Evolutionary conservation across 192 early-diverging fungal species (phyloP), one percentile per base, ranked within the genome.

Genomic region (Coemansia sp.): DNA sequence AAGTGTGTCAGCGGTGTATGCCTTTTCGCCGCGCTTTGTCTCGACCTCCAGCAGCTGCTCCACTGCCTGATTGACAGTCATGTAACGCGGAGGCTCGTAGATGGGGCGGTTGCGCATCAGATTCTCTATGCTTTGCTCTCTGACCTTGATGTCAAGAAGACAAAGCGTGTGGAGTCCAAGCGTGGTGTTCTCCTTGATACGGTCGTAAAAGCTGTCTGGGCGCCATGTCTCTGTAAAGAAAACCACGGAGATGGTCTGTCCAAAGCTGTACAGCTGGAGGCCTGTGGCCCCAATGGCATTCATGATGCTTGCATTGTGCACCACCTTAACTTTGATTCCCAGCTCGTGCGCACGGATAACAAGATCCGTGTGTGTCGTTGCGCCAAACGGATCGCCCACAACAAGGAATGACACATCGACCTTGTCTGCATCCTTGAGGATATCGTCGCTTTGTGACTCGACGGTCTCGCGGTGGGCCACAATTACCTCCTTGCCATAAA

Each of bases 241-340:
- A 5, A 96, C 94, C 66, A 99, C 93, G 16, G 97, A 99, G 36
- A 99, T 90, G n/a, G 96, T 95, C 74, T 95, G 95, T 15, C 97
- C 97, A 86, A 97, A 98, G 85, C 90, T 94, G 85, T 99, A 99
- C 18, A 99, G 86, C 79, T 97, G 95, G 43, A 99, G 84, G 5
- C 97, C 97, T 59, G 94, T 96, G 49, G 90, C 92, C 15, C 97
- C 96, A 41, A 96, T 86, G 9, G 96, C 97, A 78, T 98, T 99
- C 94, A 99, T 95, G 83, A 99, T 97, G 55, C 94, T 96, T n/a
- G 97, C 95, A 77, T 99, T 99, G 83, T 99, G 97, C 68, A 99
- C 98, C 15, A 89, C 88, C 40, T 90, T 84, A n/a, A 95, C 93
- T 16, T 88, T 86, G 71, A 99, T 94, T 39, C 76, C 71, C 45